phyloP scores from a whole-genome alignment of 257 asterid genomes.

The Solanum piurae region DNA sequence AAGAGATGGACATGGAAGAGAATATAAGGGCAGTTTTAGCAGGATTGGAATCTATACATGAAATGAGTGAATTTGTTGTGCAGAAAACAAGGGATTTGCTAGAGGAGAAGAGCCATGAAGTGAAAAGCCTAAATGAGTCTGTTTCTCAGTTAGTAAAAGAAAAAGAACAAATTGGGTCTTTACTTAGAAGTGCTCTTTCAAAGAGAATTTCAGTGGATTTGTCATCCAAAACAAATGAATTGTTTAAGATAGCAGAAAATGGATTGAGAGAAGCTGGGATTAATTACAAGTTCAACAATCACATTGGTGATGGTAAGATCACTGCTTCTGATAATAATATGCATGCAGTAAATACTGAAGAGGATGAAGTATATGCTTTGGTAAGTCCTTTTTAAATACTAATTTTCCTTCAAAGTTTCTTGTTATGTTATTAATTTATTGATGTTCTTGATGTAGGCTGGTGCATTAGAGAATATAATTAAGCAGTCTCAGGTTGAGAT shows the following conservation, averaged over 20 bases:
- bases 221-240: slow-evolving; percentile 68
- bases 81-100: slow-evolving; percentile 59
- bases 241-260: slow-evolving; percentile 88
- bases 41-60: slow-evolving; percentile 84
- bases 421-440: slow-evolving; percentile 9
- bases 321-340: slow-evolving; percentile 34
- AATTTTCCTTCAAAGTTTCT: not conserved
- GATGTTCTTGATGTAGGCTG: slow-evolving; percentile 45
- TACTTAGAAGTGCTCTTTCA: slow-evolving; percentile 76
- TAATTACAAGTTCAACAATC: slow-evolving; percentile 61
- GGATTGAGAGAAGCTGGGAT: slow-evolving; percentile 86
- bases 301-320: slow-evolving; percentile 16
- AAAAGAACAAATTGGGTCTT: slow-evolving; percentile 87
- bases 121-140: slow-evolving; percentile 51
- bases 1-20: slow-evolving; percentile 83
- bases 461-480: slow-evolving; percentile 82
- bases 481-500: slow-evolving; percentile 97
- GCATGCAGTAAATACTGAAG: slow-evolving; percentile 42
- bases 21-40: slow-evolving; percentile 75
- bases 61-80: slow-evolving; percentile 53
- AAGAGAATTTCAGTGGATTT: slow-evolving; percentile 66
- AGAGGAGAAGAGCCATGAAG: slow-evolving; percentile 58
- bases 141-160: slow-evolving; percentile 64
- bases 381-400: slow-evolving; percentile 26
- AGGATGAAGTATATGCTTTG: slow-evolving; percentile 86